Percentiles rank a stretch among this genome's conserved stretches.
Conservation (phyloP, 1,139 yeast species). For the Debaryomycetaceae sp. region DNA sequence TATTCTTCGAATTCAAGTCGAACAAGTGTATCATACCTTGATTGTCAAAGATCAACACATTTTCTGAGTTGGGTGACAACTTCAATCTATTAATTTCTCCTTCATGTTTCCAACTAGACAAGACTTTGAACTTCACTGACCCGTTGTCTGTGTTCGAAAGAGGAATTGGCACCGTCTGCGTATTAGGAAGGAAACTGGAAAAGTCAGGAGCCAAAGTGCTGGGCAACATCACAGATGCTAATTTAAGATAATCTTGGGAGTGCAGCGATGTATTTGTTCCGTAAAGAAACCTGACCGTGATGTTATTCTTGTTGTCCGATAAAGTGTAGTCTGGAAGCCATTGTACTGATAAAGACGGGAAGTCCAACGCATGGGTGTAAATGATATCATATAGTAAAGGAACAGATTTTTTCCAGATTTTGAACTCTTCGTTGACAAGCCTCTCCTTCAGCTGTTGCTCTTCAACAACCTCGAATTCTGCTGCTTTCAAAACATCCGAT, state of each 20-base stretch:
- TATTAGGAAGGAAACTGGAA: slow-evolving; percentile 15
- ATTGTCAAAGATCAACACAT: slow-evolving; percentile 49
- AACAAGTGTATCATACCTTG: slow-evolving; percentile 47
- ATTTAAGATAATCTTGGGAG: slow-evolving; percentile 41
- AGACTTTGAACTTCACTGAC: slow-evolving; percentile 29
- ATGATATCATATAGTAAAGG: slow-evolving; percentile 81
- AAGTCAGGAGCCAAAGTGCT: slow-evolving; percentile 44
- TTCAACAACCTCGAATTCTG: slow-evolving; percentile 32
- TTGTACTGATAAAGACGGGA: slow-evolving; percentile 54
- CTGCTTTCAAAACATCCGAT: slow-evolving; percentile 16
- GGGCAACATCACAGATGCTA: slow-evolving; percentile 50
- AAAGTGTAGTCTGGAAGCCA: slow-evolving; percentile 43
- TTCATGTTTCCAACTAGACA: slow-evolving; percentile 49
- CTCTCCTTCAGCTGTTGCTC: slow-evolving; percentile 52
- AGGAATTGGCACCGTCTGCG: slow-evolving; percentile 23
- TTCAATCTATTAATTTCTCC: slow-evolving; percentile 51
- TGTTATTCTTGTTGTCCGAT: slow-evolving; percentile 30
- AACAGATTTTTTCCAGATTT: slow-evolving; percentile 95
- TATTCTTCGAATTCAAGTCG: slow-evolving; percentile 24
- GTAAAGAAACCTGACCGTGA: slow-evolving; percentile 40
- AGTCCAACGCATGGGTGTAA: slow-evolving; percentile 62
- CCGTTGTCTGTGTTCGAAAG: slow-evolving; percentile 13
- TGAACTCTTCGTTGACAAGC: slow-evolving; percentile 66
- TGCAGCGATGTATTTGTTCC: slow-evolving; percentile 48
- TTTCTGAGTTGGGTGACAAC: slow-evolving; percentile 32